A percentile compares a stretch with the other conserved stretches of the same genome.
Conservation (phyloP, 2,329 filamentous ascomycete genomes). For the Xylariaceae sp. region DNA sequence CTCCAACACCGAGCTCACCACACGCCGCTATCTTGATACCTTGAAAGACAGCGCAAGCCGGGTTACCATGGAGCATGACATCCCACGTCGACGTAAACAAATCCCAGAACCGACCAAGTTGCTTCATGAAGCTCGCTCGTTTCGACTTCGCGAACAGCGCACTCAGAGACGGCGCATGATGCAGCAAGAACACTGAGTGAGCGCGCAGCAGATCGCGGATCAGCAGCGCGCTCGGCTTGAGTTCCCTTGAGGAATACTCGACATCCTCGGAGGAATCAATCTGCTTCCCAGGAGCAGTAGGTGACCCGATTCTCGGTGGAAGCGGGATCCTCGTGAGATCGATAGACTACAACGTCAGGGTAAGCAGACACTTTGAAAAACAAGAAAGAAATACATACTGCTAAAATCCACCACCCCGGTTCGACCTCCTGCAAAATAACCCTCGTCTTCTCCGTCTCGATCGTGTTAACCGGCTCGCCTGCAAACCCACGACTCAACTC, state of each 20-base stretch:
- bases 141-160: conserved; percentile 61
- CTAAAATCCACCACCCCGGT: conserved; percentile 89
- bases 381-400: conserved; percentile 49
- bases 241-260: conserved; percentile 86
- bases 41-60: conserved; percentile 69
- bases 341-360: conserved; percentile 55
- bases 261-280: conserved; percentile 41
- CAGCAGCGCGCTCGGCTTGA: conserved; percentile 75
- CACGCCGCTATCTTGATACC: conserved; percentile 85
- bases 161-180: conserved; percentile 72
- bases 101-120: conserved; percentile 79
- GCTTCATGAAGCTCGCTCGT: conserved; percentile 63
- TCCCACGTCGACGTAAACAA: conserved; percentile 70
- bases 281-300: conserved; percentile 32
- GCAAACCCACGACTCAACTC: conserved; percentile 88
- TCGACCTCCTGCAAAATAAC: conserved; percentile 85
- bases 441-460: conserved; percentile 86
- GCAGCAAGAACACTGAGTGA: conserved; percentile 78
- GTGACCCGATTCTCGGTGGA: conserved; percentile 47
- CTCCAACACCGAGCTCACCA: conserved; percentile 87
- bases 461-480: conserved; percentile 68
- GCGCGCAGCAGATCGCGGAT: conserved; percentile 77
- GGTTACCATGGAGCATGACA: conserved; percentile 84
- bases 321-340: conserved; percentile 70
- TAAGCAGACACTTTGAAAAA: background rate